Evolutionary conservation across 495 filamentous ascomycete species (phyloP).

Genomic region (Durotheca rogersii): DNA sequence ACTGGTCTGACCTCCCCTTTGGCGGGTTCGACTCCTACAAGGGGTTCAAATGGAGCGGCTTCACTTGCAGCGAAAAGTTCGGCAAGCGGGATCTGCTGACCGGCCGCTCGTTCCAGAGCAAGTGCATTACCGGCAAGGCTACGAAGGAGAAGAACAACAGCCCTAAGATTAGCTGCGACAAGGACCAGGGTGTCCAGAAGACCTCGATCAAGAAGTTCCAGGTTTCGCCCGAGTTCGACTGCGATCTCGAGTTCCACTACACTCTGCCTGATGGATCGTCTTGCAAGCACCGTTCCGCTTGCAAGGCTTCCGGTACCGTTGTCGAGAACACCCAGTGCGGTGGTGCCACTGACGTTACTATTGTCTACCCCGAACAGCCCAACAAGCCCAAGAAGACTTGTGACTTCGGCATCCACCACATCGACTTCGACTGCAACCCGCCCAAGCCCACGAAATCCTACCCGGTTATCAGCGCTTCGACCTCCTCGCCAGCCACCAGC

Average conservation of each 20-base stretch:
- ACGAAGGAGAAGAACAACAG: slow-evolving; percentile 46
- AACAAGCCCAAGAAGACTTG: slow-evolving; percentile 56
- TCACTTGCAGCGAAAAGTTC: slow-evolving; percentile 60
- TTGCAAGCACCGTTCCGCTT: slow-evolving; percentile 72
- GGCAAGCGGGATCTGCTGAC: slow-evolving; percentile 51
- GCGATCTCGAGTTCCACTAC: slow-evolving; percentile 79
- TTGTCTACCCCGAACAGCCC: slow-evolving; percentile 66
- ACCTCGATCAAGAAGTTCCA: slow-evolving; percentile 77
- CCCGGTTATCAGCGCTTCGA: slow-evolving; percentile 20
- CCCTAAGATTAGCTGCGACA: slow-evolving; percentile 59
- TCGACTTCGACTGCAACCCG: slow-evolving; percentile 77
- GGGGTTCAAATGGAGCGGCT: slow-evolving; percentile 72
- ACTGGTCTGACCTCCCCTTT: slow-evolving; percentile 62
- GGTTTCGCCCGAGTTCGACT: slow-evolving; percentile 69
- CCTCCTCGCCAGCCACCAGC: slow-evolving; percentile 18
- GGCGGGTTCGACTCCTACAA: slow-evolving; percentile 70
- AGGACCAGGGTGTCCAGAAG: slow-evolving; percentile 51
- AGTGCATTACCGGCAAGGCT: slow-evolving; percentile 66
- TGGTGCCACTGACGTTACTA: slow-evolving; percentile 76
- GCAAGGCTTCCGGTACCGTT: slow-evolving; percentile 62
- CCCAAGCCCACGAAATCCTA: slow-evolving; percentile 42
- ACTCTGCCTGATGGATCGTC: slow-evolving; percentile 73
- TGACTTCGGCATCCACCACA: slow-evolving; percentile 70
- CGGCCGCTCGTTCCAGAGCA: slow-evolving; percentile 50
- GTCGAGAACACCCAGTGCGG: slow-evolving; percentile 86